Evolutionary conservation across 352 stramenopile genomes (phyloP).

Genomic region (Globisporangium megalacanthum): DNA sequence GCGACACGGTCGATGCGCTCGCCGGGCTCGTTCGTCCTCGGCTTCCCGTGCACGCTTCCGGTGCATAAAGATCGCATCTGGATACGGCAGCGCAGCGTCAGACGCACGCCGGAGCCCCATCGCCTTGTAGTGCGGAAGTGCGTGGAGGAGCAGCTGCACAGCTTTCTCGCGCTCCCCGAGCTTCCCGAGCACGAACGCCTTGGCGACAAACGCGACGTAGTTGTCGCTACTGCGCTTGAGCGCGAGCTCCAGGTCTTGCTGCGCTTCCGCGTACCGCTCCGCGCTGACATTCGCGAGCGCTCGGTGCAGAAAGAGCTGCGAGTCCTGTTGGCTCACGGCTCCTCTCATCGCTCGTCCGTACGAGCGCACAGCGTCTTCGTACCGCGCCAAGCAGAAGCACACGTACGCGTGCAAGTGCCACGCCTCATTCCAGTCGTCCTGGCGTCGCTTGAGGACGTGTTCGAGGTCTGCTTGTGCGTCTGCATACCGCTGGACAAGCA

Average conservation of each 20-base stretch:
- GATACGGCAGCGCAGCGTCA: constrained; percentile 3
- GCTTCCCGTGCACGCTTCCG: constrained; percentile 10
- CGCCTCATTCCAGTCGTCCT: constrained; percentile 33
- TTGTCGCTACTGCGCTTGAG: constrained; percentile 38
- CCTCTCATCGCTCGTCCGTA: constrained; percentile 29
- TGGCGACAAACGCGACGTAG: constrained; percentile 35
- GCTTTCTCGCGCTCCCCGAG: constrained; percentile 15
- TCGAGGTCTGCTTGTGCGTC: constrained; percentile 23
- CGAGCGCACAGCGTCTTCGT: constrained; percentile 23
- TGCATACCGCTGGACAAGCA: constrained; percentile 29
- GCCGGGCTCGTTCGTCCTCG: constrained; percentile 8
- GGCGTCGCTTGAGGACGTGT: constrained; percentile 20
- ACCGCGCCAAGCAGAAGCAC: constrained; percentile 28
- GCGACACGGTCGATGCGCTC: constrained; percentile 1
- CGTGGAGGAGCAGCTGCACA: constrained; percentile 23
- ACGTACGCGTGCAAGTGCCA: constrained; percentile 40
- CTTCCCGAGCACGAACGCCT: constrained; percentile 27
- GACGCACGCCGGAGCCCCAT: constrained; percentile 20
- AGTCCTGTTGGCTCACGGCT: constrained; percentile 14
- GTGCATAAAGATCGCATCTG: constrained; percentile 8
- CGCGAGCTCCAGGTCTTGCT: constrained; percentile 32
- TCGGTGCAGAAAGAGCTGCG: constrained; percentile 33
- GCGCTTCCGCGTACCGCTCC: constrained; percentile 12
- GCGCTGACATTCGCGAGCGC: constrained; percentile 26
- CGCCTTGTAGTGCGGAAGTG: constrained; percentile 28